Conservation (phyloP, 495 filamentous ascomycete genomes). For the Lasiosphaeris hirsuta region DNA sequence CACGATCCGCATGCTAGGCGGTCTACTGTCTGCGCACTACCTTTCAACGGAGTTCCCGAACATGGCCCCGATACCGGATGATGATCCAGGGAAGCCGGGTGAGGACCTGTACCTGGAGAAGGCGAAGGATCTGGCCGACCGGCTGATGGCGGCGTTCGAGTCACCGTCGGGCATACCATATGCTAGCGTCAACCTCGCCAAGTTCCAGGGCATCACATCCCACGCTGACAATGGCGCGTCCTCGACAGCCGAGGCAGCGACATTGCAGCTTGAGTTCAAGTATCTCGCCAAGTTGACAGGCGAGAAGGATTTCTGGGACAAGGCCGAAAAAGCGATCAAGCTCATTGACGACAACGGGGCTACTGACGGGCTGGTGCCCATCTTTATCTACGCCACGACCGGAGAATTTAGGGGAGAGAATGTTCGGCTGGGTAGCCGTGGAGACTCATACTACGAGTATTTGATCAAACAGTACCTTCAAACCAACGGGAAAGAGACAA, state of each 20-base stretch:
- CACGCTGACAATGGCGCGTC: slow-evolving; percentile 87
- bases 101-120: slow-evolving; percentile 96
- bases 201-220: slow-evolving; percentile 66
- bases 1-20: slow-evolving; percentile 96
- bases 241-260: slow-evolving; percentile 89
- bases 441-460: slow-evolving; percentile 98
- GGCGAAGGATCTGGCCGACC: slow-evolving; percentile 85
- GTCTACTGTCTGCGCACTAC: slow-evolving; percentile 91
- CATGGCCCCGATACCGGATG: slow-evolving; percentile 62
- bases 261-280: slow-evolving; percentile 93
- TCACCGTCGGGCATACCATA: slow-evolving; percentile 82
- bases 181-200: slow-evolving; percentile 84
- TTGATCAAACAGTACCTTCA: slow-evolving; percentile 96
- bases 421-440: slow-evolving; percentile 87
- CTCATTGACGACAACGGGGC: slow-evolving; percentile 76
- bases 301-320: slow-evolving; percentile 85
- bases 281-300: slow-evolving; percentile 94
- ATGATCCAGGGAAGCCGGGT: slow-evolving; percentile 61
- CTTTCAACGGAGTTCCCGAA: slow-evolving; percentile 70
- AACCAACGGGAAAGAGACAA: slow-evolving; percentile 76
- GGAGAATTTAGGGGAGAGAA: slow-evolving; percentile 78
- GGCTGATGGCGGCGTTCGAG: slow-evolving; percentile 83
- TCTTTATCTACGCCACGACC: slow-evolving; percentile 76
- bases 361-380: slow-evolving; percentile 82
- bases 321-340: slow-evolving; percentile 86